Base-by-base conservation (phyloP, 805 yeast species). In the Kuraishia piskuri region DNA sequence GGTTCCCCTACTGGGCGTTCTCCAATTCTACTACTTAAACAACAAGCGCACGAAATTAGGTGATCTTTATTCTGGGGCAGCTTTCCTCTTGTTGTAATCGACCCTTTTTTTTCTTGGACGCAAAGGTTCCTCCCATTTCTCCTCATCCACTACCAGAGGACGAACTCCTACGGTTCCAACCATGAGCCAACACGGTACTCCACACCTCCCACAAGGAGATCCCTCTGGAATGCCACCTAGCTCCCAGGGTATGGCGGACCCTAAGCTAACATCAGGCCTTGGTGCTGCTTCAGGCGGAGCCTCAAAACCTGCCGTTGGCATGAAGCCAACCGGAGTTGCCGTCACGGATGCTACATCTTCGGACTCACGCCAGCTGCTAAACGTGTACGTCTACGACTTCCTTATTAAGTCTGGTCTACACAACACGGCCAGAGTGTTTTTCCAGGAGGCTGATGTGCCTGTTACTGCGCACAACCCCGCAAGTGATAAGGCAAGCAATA, bases 371-470 rank as follows among this genome's bases (percentile, higher is more conserved):
- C 84, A 83, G 63, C 67, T 84, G 26, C 70, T 90, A 56, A 88
- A 90, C 65, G 90, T 92, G 6, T 90, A 90, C 66, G 84, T 90
- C 40, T 88, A 90, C 64, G 97, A 90, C 68, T 91, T 89, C 61
- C 72, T 90, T 56, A 63, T 87, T 61, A 90, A 90, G 67, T 82
- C 87, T 52, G 79, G 88, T 25, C 74, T 88, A 50, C 77, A 79
- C 12, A 81, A 80, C 50, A 83, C 96, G 3, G 97, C 96, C 1
- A 74, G 76, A 52, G 78, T 81, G 22, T 90, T 90, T 64, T 80
- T 79, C 61, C 78, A 77, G 57, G 97, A 90, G 67, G 90, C 95
- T 0, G 89, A 85, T 52, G 74, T 88, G 7, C 83, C 83, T 24
- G 62, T 73, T 55, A 65, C 65, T 59, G 73, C 55, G 58, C 67